A percentile compares a stretch with the other conserved stretches of the same genome.
These are phyloP conservation scores for Leishmania lainsoni DNA, from an alignment of 208 protist genomes.

Conservation along the genomic window DNA sequence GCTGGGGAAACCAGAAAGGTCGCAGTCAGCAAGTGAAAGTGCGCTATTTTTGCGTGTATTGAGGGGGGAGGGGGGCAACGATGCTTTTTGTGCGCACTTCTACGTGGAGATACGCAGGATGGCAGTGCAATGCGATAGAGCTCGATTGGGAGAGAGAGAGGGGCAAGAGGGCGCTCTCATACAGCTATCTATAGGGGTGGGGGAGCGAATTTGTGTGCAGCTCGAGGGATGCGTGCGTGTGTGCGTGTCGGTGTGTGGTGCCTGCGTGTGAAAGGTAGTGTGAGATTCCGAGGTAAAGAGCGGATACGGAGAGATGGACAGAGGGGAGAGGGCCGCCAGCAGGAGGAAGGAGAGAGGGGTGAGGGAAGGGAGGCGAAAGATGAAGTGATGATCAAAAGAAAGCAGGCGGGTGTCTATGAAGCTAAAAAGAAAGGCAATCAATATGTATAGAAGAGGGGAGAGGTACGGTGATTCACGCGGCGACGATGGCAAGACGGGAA, in stretches of 20 bases:
- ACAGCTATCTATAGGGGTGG: neutral
- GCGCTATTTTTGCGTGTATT: neutral
- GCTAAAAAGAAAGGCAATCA: neutral
- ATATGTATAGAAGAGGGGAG: neutral
- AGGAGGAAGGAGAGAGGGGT: neutral
- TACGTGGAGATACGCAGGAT: neutral
- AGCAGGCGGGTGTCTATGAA: slow-evolving; percentile 16
- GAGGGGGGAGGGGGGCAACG: neutral
- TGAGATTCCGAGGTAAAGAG: neutral
- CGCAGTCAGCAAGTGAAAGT: neutral
- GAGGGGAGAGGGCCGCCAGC: neutral
- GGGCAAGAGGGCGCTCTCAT: neutral
- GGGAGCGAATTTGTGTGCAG: neutral
- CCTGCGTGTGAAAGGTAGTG: neutral
- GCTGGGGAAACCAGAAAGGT: neutral
- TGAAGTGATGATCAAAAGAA: neutral
- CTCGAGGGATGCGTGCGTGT: neutral
- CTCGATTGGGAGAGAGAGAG: neutral
- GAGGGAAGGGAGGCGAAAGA: slow-evolving; percentile 9
- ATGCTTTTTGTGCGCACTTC: neutral
- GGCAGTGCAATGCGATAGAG: neutral
- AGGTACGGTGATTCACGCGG: neutral
- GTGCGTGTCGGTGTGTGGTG: neutral
- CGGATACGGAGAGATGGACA: slow-evolving; percentile 6
- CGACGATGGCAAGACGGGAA: neutral